Evolutionary conservation across 371 early-diverging fungal genomes (phyloP), one percentile per base, ranked within the genome.

Genomic region (Lichtheimia corymbifera): DNA sequence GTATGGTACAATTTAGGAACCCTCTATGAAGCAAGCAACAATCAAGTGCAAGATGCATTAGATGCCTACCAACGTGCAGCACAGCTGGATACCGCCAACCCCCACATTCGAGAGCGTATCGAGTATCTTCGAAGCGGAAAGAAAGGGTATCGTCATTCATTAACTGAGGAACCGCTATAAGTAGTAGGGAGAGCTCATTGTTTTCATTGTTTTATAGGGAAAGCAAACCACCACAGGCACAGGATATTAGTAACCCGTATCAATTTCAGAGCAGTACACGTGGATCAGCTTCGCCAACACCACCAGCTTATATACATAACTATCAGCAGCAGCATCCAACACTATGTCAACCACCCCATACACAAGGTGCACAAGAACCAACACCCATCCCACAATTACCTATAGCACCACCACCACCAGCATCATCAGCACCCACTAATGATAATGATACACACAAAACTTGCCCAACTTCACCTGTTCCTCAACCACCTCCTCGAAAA

Each of bases 1-100:
- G 97, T 98, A 0, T 99, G 99, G 99, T 78, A 76, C 62, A 92
- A 99, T 69, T 75, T 99, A 4, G 99, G 99, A 0, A 95, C 94
- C 0, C 81, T 99, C 0, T 99, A 99, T 71, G 99, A 99, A 69
- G 86, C 95, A 0, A 97, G 98, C 77, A 97, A 97, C 74, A 97
- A 96, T 74, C 98, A 99, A 71, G 86, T 95, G 30, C 85, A 86
- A 62, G 98, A 98, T 73, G 99, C 99, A 0, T 78, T 97, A 45
- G 98, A 99, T 68, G 99, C 99, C 1, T 99, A 98, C 75, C 84
- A 91, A 57, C 88, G 94, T n/a, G 99, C 98, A 1, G 63, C 52
- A 28, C 54, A 63, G 7, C 24, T 63, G 7, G 63, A 63, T 63
- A 97, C 95, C 1, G 73, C 69, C 4, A 80, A 80, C 50, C 76